Conservation (phyloP, 2,329 filamentous ascomycete species). For the Xylaria sp. region DNA sequence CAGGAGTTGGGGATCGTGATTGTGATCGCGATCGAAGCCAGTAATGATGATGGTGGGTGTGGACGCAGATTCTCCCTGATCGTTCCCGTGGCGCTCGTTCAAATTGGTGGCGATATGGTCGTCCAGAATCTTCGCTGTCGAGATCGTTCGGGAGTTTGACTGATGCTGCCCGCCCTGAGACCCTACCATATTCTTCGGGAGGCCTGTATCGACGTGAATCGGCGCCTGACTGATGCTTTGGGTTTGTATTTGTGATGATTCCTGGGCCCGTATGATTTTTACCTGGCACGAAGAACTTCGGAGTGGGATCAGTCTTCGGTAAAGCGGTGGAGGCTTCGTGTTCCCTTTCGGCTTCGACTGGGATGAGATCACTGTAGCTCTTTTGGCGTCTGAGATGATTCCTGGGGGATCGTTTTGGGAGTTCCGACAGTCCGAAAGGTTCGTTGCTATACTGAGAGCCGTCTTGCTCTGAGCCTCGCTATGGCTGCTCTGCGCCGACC, state of each 20-base stretch:
- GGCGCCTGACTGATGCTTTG: slow-evolving; percentile 31
- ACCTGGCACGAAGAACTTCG: slow-evolving; percentile 39
- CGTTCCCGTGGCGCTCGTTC: slow-evolving; percentile 30
- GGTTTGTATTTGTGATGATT: slow-evolving; percentile 28
- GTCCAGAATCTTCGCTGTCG: background rate
- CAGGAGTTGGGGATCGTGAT: slow-evolving; percentile 41
- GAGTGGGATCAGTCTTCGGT: slow-evolving; percentile 46
- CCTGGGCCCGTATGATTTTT: slow-evolving; percentile 22
- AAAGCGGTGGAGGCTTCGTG: slow-evolving; percentile 47
- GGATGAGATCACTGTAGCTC: slow-evolving; percentile 55
- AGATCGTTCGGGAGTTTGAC: background rate
- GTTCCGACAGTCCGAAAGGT: slow-evolving; percentile 17
- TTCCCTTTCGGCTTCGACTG: slow-evolving; percentile 50
- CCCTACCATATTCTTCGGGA: slow-evolving; percentile 21
- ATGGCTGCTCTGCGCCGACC: slow-evolving; percentile 10
- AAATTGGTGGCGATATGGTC: slow-evolving; percentile 5
- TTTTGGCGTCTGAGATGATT: slow-evolving; percentile 34
- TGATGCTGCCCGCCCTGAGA: slow-evolving; percentile 30
- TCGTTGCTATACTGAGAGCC: slow-evolving; percentile 27
- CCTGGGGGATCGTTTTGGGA: slow-evolving; percentile 24
- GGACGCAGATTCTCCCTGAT: slow-evolving; percentile 57
- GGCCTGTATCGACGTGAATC: slow-evolving; percentile 27
- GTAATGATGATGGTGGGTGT: slow-evolving; percentile 72
- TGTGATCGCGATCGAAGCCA: slow-evolving; percentile 59
- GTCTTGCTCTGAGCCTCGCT: slow-evolving; percentile 23